phyloP scores from a whole-genome alignment of 2,329 filamentous ascomycete genomes.

The Tolypocladium tundrense region DNA sequence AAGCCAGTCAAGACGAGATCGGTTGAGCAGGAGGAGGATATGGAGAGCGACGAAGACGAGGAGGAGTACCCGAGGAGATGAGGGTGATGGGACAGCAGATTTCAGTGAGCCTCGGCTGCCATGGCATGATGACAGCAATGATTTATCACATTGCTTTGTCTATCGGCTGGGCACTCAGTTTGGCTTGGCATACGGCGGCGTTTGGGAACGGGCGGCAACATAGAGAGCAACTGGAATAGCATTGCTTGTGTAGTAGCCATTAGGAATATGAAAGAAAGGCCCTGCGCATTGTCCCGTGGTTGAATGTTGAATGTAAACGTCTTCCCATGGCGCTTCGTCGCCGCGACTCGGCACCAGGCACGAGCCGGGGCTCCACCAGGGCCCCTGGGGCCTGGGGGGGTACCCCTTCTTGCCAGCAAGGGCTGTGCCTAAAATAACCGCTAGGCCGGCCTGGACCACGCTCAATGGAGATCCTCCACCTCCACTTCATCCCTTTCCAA shows the following conservation, averaged over 20 bases:
- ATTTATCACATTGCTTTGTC: not conserved
- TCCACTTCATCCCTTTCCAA: not conserved
- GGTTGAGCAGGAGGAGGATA: constrained; percentile 11
- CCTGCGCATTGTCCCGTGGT: not conserved
- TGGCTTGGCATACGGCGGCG: not conserved
- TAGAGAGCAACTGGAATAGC: not conserved
- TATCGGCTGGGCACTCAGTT: not conserved
- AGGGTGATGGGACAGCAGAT: not conserved
- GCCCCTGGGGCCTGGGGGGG: not conserved
- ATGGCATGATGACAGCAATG: not conserved
- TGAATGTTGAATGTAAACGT: too few relatives aligned
- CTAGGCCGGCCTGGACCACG: not conserved
- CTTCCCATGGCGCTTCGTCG: not conserved
- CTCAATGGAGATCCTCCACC: not conserved
- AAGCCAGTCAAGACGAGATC: constrained; percentile 15
- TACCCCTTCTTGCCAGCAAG: not conserved
- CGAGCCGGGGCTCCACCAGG: not conserved
- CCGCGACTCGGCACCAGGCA: not conserved
- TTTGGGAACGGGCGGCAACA: not conserved
- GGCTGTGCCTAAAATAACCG: not conserved
- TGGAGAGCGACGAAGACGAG: constrained; percentile 15
- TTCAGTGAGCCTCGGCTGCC: not conserved
- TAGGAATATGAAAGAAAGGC: not conserved
- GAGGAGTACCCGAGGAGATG: constrained; percentile 9
- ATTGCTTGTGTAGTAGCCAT: not conserved